phyloP scores from a whole-genome alignment of 2,329 filamentous ascomycete genomes.

The Calonectria hawksworthii region DNA sequence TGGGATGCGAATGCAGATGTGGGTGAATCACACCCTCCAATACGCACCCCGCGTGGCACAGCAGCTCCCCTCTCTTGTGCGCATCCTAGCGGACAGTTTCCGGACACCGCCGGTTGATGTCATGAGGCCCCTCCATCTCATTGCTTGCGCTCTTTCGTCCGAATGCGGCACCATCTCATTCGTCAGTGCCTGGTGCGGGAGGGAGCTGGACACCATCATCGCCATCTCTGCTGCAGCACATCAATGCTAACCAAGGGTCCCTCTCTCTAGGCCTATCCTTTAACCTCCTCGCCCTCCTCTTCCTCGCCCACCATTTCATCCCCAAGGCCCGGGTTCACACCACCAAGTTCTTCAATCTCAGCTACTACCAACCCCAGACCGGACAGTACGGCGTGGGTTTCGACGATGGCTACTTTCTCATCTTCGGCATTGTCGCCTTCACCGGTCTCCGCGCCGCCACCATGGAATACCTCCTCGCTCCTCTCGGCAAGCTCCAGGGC shows the following conservation, averaged over 20 bases:
- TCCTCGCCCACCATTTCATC: slow-evolving; percentile 85
- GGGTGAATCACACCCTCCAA: slow-evolving; percentile 33
- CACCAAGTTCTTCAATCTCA: slow-evolving; percentile 89
- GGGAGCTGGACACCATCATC: slow-evolving; percentile 7
- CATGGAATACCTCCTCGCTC: slow-evolving; percentile 90
- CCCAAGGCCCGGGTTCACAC: slow-evolving; percentile 84
- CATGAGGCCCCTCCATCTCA: slow-evolving; percentile 16
- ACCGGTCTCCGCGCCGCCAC: slow-evolving; percentile 86
- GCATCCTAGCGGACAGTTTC: slow-evolving; percentile 29
- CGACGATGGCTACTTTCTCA: slow-evolving; percentile 85
- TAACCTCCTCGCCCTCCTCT: slow-evolving; percentile 86
- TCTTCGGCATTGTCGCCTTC: slow-evolving; percentile 86
- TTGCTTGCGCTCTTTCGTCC: slow-evolving; percentile 12
- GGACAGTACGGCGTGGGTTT: slow-evolving; percentile 81
- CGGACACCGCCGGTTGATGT: slow-evolving; percentile 32
- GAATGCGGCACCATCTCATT: slow-evolving; percentile 19
- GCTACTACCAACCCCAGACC: slow-evolving; percentile 80
- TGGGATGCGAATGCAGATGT: neutral
- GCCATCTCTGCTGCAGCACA: slow-evolving; percentile 6
- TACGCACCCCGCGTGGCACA: slow-evolving; percentile 43
- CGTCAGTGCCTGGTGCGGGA: slow-evolving; percentile 9
- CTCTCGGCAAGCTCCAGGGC: slow-evolving; percentile 79
- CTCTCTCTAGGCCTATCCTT: slow-evolving; percentile 76
- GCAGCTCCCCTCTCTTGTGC: slow-evolving; percentile 31
- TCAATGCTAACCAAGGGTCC: slow-evolving; percentile 41